Conservation (phyloP, 2,329 filamentous ascomycete species). For the Alternaria sp. region DNA sequence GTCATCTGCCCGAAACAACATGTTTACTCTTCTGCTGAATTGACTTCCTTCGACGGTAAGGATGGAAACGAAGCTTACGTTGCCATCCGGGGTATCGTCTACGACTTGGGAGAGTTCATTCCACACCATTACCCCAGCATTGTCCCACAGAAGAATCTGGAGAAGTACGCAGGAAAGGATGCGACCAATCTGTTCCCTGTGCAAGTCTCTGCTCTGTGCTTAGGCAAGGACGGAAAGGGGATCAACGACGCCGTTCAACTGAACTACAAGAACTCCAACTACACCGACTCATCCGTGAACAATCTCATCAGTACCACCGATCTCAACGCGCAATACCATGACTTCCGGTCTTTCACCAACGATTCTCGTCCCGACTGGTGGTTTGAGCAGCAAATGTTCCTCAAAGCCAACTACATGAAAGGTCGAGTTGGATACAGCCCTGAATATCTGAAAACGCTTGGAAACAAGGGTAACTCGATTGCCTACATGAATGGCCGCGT, state of each 20-base stretch:
- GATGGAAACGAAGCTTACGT: conserved; percentile 71
- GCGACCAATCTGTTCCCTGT: conserved; percentile 90
- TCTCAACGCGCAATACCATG: conserved; percentile 81
- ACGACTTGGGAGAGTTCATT: conserved; percentile 78
- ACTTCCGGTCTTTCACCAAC: conserved; percentile 86
- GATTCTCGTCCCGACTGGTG: conserved; percentile 92
- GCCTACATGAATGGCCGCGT: conserved; percentile 81
- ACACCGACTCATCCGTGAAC: conserved; percentile 66
- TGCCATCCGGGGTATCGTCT: conserved; percentile 87
- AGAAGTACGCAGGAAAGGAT: conserved; percentile 86
- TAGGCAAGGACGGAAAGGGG: conserved; percentile 71
- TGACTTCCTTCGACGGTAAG: conserved; percentile 78
- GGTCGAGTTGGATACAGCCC: conserved; percentile 85
- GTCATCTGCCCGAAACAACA: conserved; percentile 92
- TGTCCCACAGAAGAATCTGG: conserved; percentile 67
- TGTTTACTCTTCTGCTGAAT: conserved; percentile 81
- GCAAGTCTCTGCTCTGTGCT: conserved; percentile 90
- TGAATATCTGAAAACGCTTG: conserved; percentile 76
- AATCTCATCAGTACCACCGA: conserved; percentile 72
- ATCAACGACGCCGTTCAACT: conserved; percentile 79
- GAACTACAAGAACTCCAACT: conserved; percentile 81
- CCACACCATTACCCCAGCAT: conserved; percentile 80
- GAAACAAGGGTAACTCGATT: conserved; percentile 70
- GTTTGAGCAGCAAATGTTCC: conserved; percentile 80
- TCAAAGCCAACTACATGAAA: conserved; percentile 83